Evolutionary conservation across 1,284 basidiomycete genomes (phyloP), one percentile per base, ranked within the genome.

Genomic region (Cryptococcus sp.): DNA sequence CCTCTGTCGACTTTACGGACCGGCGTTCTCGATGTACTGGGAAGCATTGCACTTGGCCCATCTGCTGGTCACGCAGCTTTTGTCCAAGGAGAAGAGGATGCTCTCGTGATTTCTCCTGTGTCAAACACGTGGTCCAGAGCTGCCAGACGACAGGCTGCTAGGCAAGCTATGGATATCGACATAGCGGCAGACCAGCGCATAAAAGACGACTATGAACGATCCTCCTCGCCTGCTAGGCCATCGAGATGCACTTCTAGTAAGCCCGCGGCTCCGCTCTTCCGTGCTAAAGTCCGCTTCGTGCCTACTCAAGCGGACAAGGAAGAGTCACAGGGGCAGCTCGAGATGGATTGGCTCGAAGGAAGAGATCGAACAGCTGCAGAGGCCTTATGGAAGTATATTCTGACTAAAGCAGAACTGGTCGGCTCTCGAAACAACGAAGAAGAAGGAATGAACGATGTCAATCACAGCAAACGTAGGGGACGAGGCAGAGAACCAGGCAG

Each of bases 51-150:
- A 17, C 23, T 61, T 6, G 50, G 53, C 26, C 50, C 52, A 25
- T 20, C 45, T 8, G 44, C 17, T 20, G 29, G 26, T 20, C n/a
- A 20, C 10, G 19, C 48, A 57, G 10, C 39, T 50, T 19, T 51
- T 49, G 0, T 34, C 17, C 13, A 17, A 40, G 46, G 55, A 20
- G 26, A 13, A 19, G 38, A 29, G 39, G 44, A 54, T 1, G 51
- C 40, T 10, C 65, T 83, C 37, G 45, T 80, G 1, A 76, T 87
- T 2, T 69, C 69, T n/a, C 85, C 85, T 0, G 62, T 57, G 0
- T 65, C 72, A 13, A 83, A 90, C 65, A 87, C 87, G 0, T 93
- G 90, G 90, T 88, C 89, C 0, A 82, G 90, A 22, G 81, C 83
- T 5, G 89, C 87, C 0, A 52, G 80, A 13, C 69, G 80, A 19